Conservation (phyloP, 2,329 filamentous ascomycete genomes). For the Fusarium veterinarium region DNA sequence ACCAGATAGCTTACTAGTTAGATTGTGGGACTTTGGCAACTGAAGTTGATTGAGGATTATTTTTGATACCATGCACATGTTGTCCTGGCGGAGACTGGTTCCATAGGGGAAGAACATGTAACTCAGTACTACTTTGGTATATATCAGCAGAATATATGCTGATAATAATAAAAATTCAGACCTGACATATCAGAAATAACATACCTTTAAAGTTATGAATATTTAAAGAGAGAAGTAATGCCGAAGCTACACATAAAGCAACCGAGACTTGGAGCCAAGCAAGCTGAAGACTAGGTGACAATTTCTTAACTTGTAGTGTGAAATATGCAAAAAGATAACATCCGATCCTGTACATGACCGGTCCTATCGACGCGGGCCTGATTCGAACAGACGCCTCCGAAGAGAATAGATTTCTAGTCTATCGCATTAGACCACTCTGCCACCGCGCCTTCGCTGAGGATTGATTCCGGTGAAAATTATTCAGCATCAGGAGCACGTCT, state of each 20-base stretch:
- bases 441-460: slow-evolving; percentile 40
- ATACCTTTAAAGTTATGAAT: background rate
- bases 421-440: slow-evolving; percentile 50
- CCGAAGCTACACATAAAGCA: background rate
- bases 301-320: background rate
- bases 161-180: background rate
- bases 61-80: background rate
- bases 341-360: background rate
- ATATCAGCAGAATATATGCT: background rate
- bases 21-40: slow-evolving; percentile 68
- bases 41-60: slow-evolving; percentile 17
- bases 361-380: slow-evolving; percentile 45
- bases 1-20: slow-evolving; percentile 67
- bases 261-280: background rate
- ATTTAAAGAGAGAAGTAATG: background rate
- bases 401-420: slow-evolving; percentile 50
- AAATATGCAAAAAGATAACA: slow-evolving; percentile 7
- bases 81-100: background rate
- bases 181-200: background rate
- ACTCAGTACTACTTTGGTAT: background rate
- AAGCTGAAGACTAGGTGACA: background rate
- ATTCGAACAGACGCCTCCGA: slow-evolving; percentile 51
- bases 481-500: background rate
- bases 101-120: background rate
- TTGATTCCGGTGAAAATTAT: background rate